Conservation (phyloP, 257 asterid genomes). For the Coffea canephora region DNA sequence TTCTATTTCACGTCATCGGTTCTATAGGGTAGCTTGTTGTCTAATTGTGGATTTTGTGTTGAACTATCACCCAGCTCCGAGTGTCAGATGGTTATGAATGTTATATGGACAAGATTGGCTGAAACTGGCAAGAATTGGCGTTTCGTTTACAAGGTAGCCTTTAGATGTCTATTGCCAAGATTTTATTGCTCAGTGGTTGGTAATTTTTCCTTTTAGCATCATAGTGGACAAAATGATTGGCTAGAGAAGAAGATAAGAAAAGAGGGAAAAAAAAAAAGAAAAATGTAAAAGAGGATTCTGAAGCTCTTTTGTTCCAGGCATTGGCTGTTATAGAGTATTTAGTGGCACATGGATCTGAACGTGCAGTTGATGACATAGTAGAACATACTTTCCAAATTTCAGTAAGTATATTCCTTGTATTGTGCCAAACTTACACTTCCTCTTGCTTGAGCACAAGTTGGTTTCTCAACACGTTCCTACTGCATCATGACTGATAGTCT, state of each 20-base stretch:
- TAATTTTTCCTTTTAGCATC: slow-evolving; percentile 13
- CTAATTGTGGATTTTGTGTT: slow-evolving; percentile 30
- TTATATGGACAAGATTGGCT: slow-evolving; percentile 76
- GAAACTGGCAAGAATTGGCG: slow-evolving; percentile 95
- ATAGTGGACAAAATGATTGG: slow-evolving; percentile 1
- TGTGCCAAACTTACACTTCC: slow-evolving; percentile 13
- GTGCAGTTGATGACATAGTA: slow-evolving; percentile 91
- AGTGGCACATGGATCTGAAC: slow-evolving; percentile 96
- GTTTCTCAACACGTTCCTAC: background rate
- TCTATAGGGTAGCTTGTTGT: too few species aligned
- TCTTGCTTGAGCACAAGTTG: slow-evolving; percentile 11
- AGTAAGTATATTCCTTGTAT: slow-evolving; percentile 44
- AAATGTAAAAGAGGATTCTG: slow-evolving; percentile 1
- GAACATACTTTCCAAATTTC: slow-evolving; percentile 93
- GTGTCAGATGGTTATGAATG: slow-evolving; percentile 88
- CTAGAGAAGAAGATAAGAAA: background rate
- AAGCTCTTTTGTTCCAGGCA: slow-evolving; percentile 43
- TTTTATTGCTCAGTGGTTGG: slow-evolving; percentile 3
- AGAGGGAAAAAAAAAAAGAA: background rate
- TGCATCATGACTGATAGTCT: background rate
- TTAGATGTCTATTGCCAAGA: slow-evolving; percentile 2
- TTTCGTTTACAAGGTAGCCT: slow-evolving; percentile 71
- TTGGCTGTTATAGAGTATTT: slow-evolving; percentile 92
- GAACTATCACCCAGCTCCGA: slow-evolving; percentile 67
- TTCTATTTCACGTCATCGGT: background rate